These are phyloP conservation scores for Colletotrichum spinosum DNA, from an alignment of 2,329 filamentous ascomycete species.

Conservation along the genomic window DNA sequence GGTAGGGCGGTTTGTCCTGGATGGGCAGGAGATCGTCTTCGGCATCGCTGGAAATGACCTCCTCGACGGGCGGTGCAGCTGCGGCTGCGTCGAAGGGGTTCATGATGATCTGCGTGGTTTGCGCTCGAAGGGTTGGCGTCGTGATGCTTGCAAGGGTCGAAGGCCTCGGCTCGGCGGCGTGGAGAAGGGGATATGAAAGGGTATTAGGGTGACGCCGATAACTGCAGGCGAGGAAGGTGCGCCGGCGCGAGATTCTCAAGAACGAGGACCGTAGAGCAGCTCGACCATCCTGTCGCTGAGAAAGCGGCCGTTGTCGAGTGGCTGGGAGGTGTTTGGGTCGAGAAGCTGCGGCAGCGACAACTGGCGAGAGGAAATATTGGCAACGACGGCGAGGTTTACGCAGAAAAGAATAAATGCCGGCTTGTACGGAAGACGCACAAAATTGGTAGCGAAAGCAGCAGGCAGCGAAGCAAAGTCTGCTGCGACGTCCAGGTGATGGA, in stretches of 20 bases:
- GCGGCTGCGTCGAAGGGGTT: slow-evolving; percentile 31
- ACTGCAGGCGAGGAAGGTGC: slow-evolving; percentile 25
- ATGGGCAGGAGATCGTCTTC: slow-evolving; percentile 48
- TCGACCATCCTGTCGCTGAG: slow-evolving; percentile 35
- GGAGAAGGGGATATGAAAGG: background rate
- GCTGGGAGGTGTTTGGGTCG: slow-evolving; percentile 17
- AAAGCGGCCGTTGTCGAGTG: slow-evolving; percentile 18
- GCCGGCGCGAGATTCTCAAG: slow-evolving; percentile 36
- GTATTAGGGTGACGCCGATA: slow-evolving; percentile 11
- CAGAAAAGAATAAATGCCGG: slow-evolving; percentile 2
- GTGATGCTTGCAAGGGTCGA: background rate
- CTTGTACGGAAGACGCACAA: background rate
- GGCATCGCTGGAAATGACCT: slow-evolving; percentile 36
- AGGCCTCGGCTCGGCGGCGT: slow-evolving; percentile 5
- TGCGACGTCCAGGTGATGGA: slow-evolving; percentile 25
- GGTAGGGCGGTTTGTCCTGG: slow-evolving; percentile 50
- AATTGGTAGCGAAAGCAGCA: background rate
- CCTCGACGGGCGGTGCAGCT: slow-evolving; percentile 29
- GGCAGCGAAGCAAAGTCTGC: slow-evolving; percentile 7
- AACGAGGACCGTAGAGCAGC: slow-evolving; percentile 23
- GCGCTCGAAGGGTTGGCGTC: slow-evolving; percentile 23
- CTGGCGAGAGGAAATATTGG: background rate
- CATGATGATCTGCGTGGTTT: slow-evolving; percentile 27
- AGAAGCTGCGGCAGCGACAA: background rate
- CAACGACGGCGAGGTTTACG: no score